A percentile compares a stretch with the other conserved stretches of the same genome.
Evolutionary conservation across 2,329 filamentous ascomycete species (phyloP).

Genomic region (Piedraia hortae): DNA sequence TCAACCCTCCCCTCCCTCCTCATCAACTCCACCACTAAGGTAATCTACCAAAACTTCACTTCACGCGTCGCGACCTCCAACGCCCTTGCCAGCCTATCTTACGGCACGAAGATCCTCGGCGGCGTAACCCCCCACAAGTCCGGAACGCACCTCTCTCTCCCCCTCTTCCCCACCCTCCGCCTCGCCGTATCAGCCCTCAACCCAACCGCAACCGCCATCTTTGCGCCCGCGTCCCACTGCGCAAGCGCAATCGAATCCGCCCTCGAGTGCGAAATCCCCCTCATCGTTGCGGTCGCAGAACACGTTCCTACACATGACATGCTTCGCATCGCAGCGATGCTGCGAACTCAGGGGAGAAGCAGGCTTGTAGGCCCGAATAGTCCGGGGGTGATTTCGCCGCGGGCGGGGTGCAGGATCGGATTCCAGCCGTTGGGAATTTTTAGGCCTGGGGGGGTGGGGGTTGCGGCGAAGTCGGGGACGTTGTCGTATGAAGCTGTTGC

Average conservation of each 20-base stretch:
- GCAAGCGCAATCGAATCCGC: conserved; percentile 50
- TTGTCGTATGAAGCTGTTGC: conserved; percentile 58
- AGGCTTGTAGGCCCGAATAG: conserved; percentile 57
- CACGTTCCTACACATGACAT: conserved; percentile 58
- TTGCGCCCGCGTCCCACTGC: conserved; percentile 50
- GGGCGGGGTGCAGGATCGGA: conserved; percentile 41
- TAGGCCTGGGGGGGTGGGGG: conserved; percentile 38
- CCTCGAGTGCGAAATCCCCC: conserved; percentile 48
- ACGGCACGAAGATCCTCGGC: conserved; percentile 56
- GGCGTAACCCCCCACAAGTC: conserved; percentile 45
- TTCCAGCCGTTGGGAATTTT: conserved; percentile 56
- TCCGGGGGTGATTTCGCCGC: conserved; percentile 50
- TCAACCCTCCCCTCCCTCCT: too few relatives aligned
- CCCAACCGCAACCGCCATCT: conserved; percentile 54
- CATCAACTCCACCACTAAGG: too few relatives aligned
- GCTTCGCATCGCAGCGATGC: conserved; percentile 39
- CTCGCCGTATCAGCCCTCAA: conserved; percentile 41
- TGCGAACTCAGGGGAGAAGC: conserved; percentile 42
- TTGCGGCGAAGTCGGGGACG: conserved; percentile 57
- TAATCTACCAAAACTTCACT: conserved; percentile 46
- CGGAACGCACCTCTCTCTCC: conserved; percentile 44
- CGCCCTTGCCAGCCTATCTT: conserved; percentile 46
- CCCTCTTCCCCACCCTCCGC: conserved; percentile 39
- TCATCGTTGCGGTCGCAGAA: conserved; percentile 55
- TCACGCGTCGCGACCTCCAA: conserved; percentile 45